phyloP scores from a whole-genome alignment of 2,329 filamentous ascomycete genomes.

The Fusarium sp. region DNA sequence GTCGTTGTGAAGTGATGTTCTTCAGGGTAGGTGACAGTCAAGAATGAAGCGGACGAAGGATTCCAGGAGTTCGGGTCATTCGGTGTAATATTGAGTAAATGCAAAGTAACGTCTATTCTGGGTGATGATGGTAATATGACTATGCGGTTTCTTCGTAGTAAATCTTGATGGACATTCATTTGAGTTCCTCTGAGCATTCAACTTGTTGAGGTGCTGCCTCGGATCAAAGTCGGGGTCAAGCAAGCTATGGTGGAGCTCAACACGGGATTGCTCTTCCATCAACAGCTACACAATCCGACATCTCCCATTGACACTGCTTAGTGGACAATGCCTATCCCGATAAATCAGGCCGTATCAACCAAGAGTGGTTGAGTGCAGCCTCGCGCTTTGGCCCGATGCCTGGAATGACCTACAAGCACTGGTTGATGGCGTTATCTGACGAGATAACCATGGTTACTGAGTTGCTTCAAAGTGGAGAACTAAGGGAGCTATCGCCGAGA shows the following conservation, averaged over 20 bases:
- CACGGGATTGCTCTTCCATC: not conserved
- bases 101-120: not conserved
- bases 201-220: not conserved
- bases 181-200: not conserved
- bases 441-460: slow-evolving; percentile 36
- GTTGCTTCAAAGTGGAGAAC: slow-evolving; percentile 26
- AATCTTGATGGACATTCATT: not conserved
- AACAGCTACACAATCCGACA: slow-evolving; percentile 17
- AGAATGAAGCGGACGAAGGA: not conserved
- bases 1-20: slow-evolving; percentile 10
- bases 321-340: not conserved
- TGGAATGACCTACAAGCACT: slow-evolving; percentile 40
- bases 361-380: slow-evolving; percentile 19
- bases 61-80: not conserved
- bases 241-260: not conserved
- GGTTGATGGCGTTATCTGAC: slow-evolving; percentile 46
- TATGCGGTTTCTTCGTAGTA: not conserved
- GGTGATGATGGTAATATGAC: not conserved
- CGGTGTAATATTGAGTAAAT: not conserved
- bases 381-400: slow-evolving; percentile 7
- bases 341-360: not conserved
- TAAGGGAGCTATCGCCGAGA: slow-evolving; percentile 23
- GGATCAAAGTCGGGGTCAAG: not conserved
- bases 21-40: slow-evolving; percentile 19
- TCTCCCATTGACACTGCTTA: slow-evolving; percentile 11